These are phyloP conservation scores for Dactylonectria estremocensis DNA, from an alignment of 2,329 filamentous ascomycete genomes.

Conservation along the genomic window DNA sequence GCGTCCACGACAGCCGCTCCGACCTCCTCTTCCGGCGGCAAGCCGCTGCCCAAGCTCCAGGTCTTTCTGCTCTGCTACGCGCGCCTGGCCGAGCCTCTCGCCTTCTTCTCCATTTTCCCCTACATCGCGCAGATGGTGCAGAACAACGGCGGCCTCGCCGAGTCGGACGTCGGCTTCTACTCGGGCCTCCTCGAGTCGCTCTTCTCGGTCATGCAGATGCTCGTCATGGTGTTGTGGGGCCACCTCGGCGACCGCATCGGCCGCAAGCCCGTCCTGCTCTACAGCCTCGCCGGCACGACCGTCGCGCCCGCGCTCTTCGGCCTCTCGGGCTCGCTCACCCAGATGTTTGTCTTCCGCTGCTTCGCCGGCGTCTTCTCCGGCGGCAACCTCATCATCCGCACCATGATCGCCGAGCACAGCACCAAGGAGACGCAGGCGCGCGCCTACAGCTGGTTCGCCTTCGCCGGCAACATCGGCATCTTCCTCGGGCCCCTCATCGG, in stretches of 20 bases:
- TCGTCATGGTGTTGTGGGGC: conserved; percentile 85
- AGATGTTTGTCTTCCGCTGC: conserved; percentile 83
- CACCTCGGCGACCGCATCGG: conserved; percentile 74
- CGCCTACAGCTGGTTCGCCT: conserved; percentile 84
- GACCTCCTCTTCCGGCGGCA: conserved; percentile 22
- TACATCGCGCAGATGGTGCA: conserved; percentile 86
- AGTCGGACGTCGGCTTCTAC: conserved; percentile 84
- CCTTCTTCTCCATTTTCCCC: conserved; percentile 88
- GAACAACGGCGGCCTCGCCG: conserved; percentile 72
- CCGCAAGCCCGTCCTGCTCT: conserved; percentile 80
- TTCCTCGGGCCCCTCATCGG: conserved; percentile 80
- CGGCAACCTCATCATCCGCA: conserved; percentile 80
- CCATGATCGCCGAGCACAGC: conserved; percentile 83
- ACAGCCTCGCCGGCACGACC: conserved; percentile 75
- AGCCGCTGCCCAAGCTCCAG: conserved; percentile 66
- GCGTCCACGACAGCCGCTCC: conserved; percentile 28
- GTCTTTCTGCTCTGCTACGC: conserved; percentile 82
- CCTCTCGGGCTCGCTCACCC: conserved; percentile 74
- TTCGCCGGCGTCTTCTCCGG: conserved; percentile 82
- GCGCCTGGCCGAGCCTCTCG: conserved; percentile 80
- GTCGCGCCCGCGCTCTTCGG: conserved; percentile 77
- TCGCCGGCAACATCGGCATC: conserved; percentile 81
- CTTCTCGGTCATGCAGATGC: conserved; percentile 82
- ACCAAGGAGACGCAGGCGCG: conserved; percentile 79
- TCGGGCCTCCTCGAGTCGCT: conserved; percentile 81